Evolutionary conservation across 768 basidiomycete species (phyloP).

Genomic region (Boletus sp.): DNA sequence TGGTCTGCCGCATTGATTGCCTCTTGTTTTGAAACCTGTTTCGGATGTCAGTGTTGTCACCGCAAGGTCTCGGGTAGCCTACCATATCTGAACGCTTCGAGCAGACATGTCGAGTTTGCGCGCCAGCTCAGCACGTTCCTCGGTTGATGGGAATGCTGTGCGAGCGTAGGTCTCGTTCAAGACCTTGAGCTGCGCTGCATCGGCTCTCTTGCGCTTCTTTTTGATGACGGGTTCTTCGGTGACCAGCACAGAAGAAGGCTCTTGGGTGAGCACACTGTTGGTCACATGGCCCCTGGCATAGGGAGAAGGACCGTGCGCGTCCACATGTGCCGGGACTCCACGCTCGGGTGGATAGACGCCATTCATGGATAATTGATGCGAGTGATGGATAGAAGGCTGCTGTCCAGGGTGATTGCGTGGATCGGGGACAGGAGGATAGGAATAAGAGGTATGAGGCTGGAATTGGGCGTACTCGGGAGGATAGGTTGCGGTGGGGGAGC

Average conservation of each 20-base stretch:
- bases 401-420: slow-evolving; percentile 31
- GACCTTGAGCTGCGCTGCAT: slow-evolving; percentile 73
- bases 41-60: slow-evolving; percentile 20
- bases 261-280: slow-evolving; percentile 31
- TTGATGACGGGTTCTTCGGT: slow-evolving; percentile 71
- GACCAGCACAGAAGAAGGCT: slow-evolving; percentile 34
- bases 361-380: slow-evolving; percentile 29
- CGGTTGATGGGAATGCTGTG: slow-evolving; percentile 85
- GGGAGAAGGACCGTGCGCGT: slow-evolving; percentile 40
- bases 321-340: slow-evolving; percentile 39
- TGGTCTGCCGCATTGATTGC: slow-evolving; percentile 77
- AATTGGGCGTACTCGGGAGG: slow-evolving; percentile 52
- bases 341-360: slow-evolving; percentile 31
- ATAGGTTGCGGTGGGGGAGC: slow-evolving; percentile 64
- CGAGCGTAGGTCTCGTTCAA: slow-evolving; percentile 77
- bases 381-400: slow-evolving; percentile 23
- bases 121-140: slow-evolving; percentile 75
- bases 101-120: slow-evolving; percentile 80
- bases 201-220: slow-evolving; percentile 85
- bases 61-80: slow-evolving; percentile 20
- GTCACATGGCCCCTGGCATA: slow-evolving; percentile 45
- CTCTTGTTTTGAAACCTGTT: slow-evolving; percentile 85
- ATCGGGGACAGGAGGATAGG: slow-evolving; percentile 36
- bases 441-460: slow-evolving; percentile 33
- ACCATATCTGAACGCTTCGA: slow-evolving; percentile 87